A percentile compares a stretch with the other conserved stretches of the same genome.
Evolutionary conservation across 768 basidiomycete species (phyloP).

Genomic region (Rhodosporidiobolus odoratus): DNA sequence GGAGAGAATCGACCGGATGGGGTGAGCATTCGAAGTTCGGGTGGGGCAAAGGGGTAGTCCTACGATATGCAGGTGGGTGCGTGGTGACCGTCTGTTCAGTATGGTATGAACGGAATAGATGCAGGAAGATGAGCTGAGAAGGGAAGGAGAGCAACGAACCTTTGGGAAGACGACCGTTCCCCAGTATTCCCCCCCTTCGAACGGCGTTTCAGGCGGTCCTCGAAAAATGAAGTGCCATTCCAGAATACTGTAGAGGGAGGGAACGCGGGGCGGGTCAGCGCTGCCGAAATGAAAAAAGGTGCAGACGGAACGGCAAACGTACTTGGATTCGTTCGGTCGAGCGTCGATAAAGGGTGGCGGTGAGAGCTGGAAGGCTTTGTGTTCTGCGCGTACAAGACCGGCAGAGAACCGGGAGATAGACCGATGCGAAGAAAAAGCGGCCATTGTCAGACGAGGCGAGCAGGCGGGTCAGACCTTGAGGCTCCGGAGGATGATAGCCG

Average conservation of each 20-base stretch:
- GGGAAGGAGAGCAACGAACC: background rate
- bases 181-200: conserved; percentile 85
- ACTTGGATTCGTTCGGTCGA: conserved; percentile 76
- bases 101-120: background rate
- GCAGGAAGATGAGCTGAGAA: background rate
- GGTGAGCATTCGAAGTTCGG: conserved; percentile 79
- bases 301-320: background rate
- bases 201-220: conserved; percentile 90
- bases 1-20: conserved; percentile 46
- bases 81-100: too few relatives aligned
- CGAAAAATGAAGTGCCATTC: conserved; percentile 51
- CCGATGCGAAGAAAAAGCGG: too few relatives aligned
- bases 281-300: background rate
- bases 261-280: background rate
- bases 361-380: conserved; percentile 80
- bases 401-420: too few relatives aligned
- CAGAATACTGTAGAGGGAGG: conserved; percentile 16
- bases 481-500: background rate
- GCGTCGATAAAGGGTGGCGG: conserved; percentile 97
- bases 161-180: conserved; percentile 80
- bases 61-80: background rate
- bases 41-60: conserved; percentile 95
- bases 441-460: background rate
- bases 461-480: background rate
- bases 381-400: conserved; percentile 53